phyloP scores from a whole-genome alignment of 2,329 filamentous ascomycete species.

The Bipolaris bicolor region DNA sequence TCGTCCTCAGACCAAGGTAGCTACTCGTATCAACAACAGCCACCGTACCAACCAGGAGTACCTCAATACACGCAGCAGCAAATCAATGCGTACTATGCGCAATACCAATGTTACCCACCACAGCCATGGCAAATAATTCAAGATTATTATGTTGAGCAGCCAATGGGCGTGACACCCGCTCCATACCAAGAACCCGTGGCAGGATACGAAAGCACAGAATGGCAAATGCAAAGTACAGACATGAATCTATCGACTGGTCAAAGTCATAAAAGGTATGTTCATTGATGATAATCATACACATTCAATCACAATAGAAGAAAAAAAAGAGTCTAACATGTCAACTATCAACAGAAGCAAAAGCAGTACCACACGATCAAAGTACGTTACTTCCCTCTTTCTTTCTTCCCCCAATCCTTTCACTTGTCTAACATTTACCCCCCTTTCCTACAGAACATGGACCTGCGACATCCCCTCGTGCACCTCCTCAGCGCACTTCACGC shows the following conservation, averaged over 20 bases:
- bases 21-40: constrained; percentile 24
- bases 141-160: constrained; percentile 30
- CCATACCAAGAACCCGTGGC: constrained; percentile 18
- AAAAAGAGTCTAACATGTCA: neutral
- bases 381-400: neutral
- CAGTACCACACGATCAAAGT: constrained; percentile 21
- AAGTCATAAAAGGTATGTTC: constrained; percentile 19
- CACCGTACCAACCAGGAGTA: constrained; percentile 22
- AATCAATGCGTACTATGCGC: constrained; percentile 37
- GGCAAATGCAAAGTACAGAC: constrained; percentile 17
- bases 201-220: constrained; percentile 19
- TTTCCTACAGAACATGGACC: constrained; percentile 35
- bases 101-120: constrained; percentile 40
- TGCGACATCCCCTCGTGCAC: constrained; percentile 41
- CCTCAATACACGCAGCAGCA: constrained; percentile 44
- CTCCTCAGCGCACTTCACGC: constrained; percentile 44
- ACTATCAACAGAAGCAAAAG: constrained; percentile 18
- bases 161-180: constrained; percentile 7
- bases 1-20: constrained; percentile 26
- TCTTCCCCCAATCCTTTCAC: neutral
- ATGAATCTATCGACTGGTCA: constrained; percentile 9
- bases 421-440: neutral
- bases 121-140: constrained; percentile 37
- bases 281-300: neutral
- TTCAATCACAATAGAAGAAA: neutral